phyloP scores from a whole-genome alignment of 768 basidiomycete genomes.

The Amanita inopinata region DNA sequence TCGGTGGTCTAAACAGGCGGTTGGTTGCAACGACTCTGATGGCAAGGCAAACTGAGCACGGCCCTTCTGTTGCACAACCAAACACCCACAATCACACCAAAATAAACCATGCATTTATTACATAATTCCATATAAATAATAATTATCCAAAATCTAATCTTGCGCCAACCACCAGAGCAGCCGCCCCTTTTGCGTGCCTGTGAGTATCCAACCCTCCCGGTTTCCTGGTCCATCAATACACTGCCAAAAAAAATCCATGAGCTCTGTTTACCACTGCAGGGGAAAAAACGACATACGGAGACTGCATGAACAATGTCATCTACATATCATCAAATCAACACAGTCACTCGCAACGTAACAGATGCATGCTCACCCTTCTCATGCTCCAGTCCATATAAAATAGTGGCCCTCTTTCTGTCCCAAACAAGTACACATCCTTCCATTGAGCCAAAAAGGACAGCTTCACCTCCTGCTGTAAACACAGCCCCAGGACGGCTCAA shows the following conservation, averaged over 20 bases:
- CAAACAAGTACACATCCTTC: conserved; percentile 52
- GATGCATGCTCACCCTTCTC: conserved; percentile 36
- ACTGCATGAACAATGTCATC: conserved; percentile 32
- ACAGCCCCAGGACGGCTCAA: conserved; percentile 34
- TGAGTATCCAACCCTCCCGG: conserved; percentile 37
- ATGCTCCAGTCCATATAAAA: conserved; percentile 54
- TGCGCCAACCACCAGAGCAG: conserved; percentile 43
- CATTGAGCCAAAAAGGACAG: conserved; percentile 45
- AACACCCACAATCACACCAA: conserved; percentile 25
- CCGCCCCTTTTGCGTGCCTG: conserved; percentile 45
- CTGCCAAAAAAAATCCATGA: conserved; percentile 18
- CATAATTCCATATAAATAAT: not conserved
- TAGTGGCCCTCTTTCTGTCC: conserved; percentile 43
- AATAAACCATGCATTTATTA: conserved; percentile 8
- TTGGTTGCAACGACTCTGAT: conserved; percentile 37
- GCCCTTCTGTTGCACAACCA: conserved; percentile 26
- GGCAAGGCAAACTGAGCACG: conserved; percentile 25
- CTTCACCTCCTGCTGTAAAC: conserved; percentile 43
- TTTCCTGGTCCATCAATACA: conserved; percentile 35
- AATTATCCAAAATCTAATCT: conserved; percentile 2
- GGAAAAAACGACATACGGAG: conserved; percentile 22
- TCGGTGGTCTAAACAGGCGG: conserved; percentile 27
- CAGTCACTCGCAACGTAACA: conserved; percentile 12
- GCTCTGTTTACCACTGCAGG: not conserved
- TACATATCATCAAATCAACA: conserved; percentile 15